Percentiles rank a stretch among this genome's conserved stretches.
These are phyloP conservation scores for Papiliotrema laurentii DNA, from an alignment of 1,284 basidiomycete species.

Conservation along the genomic window DNA sequence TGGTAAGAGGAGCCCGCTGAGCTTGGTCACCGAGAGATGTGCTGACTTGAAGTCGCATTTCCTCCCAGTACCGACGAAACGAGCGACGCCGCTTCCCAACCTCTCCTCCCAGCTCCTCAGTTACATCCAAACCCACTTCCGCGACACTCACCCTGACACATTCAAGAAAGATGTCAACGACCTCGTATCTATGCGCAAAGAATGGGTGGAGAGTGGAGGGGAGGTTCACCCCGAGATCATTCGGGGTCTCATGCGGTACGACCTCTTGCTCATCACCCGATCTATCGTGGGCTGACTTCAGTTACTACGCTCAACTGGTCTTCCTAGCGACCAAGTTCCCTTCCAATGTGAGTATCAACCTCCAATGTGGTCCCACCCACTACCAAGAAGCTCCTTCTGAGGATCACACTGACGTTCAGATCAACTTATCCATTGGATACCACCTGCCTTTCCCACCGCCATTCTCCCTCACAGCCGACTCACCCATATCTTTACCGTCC, in stretches of 20 bases:
- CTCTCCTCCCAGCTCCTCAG: conserved; percentile 59
- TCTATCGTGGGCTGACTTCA: conserved; percentile 36
- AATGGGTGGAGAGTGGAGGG: conserved; percentile 56
- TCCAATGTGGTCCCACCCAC: neutral
- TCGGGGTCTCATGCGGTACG: conserved; percentile 48
- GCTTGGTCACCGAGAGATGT: neutral
- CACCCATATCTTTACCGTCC: conserved; percentile 64
- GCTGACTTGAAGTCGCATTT: conserved; percentile 55
- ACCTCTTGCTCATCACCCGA: conserved; percentile 9
- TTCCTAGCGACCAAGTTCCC: conserved; percentile 72
- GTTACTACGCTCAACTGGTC: conserved; percentile 83
- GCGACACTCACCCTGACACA: conserved; percentile 80
- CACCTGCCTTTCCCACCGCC: conserved; percentile 62
- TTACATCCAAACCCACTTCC: conserved; percentile 65
- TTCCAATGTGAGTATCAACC: conserved; percentile 55
- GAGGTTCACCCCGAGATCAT: conserved; percentile 53
- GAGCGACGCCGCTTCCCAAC: conserved; percentile 56
- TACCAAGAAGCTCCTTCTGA: no score
- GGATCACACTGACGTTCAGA: no score
- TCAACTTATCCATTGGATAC: conserved; percentile 71
- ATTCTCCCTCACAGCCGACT: conserved; percentile 46
- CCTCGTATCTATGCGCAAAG: conserved; percentile 66
- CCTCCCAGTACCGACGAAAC: conserved; percentile 71
- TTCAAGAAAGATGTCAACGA: conserved; percentile 72
- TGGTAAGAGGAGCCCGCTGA: neutral